Percentiles rank a stretch among this genome's conserved stretches.
Evolutionary conservation across 106 monocot genomes (phyloP).

Genomic region (Phalaenopsis aphrodite): DNA sequence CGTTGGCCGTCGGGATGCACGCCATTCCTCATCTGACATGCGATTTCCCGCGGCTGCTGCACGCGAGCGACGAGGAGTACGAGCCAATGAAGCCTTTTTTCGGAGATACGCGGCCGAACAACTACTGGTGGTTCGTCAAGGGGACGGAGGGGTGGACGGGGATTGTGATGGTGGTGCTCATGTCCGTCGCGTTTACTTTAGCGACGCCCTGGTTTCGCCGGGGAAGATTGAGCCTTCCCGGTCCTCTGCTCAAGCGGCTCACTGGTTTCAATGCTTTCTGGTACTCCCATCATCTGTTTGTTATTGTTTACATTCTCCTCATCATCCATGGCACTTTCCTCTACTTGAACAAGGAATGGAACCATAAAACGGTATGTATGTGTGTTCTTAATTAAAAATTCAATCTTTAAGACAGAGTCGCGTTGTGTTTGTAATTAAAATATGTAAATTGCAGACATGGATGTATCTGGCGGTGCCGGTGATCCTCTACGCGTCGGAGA

Average conservation of each 20-base stretch:
- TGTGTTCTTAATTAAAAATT: not conserved
- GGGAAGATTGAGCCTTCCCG: constrained; percentile 42
- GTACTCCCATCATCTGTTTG: constrained; percentile 92
- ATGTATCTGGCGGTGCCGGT: constrained; percentile 79
- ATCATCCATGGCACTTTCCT: constrained; percentile 71
- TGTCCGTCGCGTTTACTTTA: constrained; percentile 63
- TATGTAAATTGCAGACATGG: constrained; percentile 49
- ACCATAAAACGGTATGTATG: constrained; percentile 56
- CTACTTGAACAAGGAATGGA: constrained; percentile 61
- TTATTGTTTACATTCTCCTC: constrained; percentile 81
- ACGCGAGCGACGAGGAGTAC: constrained; percentile 59
- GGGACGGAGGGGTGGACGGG: constrained; percentile 95
- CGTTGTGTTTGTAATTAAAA: not conserved
- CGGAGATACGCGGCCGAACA: constrained; percentile 52
- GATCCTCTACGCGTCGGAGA: constrained; percentile 50
- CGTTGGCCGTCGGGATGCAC: constrained; percentile 55
- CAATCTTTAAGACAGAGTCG: not conserved
- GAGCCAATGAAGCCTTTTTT: constrained; percentile 60
- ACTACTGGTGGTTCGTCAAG: constrained; percentile 97
- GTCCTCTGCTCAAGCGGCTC: constrained; percentile 35
- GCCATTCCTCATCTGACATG: constrained; percentile 74
- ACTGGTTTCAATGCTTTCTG: constrained; percentile 96
- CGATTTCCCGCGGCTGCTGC: constrained; percentile 82
- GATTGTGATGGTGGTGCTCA: constrained; percentile 78
- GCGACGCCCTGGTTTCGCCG: constrained; percentile 85